phyloP scores from a whole-genome alignment of 2,329 filamentous ascomycete species.

The Diplodia mutila region DNA sequence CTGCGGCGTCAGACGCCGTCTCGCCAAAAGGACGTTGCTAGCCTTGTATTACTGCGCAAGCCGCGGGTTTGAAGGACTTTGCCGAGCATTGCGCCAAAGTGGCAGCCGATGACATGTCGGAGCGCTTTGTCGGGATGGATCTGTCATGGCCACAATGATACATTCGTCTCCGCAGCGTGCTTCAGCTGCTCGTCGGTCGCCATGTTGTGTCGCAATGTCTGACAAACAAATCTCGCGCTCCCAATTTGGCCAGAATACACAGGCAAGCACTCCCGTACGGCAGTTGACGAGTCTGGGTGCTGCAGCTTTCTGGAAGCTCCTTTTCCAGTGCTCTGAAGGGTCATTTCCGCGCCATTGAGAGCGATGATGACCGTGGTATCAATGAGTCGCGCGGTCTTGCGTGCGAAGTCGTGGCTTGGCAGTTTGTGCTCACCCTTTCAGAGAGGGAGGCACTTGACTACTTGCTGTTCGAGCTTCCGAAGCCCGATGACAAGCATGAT shows the following conservation, averaged over 20 bases:
- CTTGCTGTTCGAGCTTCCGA: conserved; percentile 72
- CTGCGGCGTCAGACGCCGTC: conserved; percentile 4
- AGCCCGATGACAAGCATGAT: conserved; percentile 29
- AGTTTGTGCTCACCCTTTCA: conserved; percentile 71
- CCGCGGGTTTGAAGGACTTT: not conserved
- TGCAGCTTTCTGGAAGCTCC: not conserved
- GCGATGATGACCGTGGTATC: conserved; percentile 64
- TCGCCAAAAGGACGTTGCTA: not conserved
- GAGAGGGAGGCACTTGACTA: conserved; percentile 75
- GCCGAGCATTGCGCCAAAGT: not conserved
- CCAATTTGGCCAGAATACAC: not conserved
- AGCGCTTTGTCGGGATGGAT: not conserved
- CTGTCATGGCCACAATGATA: no score
- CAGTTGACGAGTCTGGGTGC: not conserved
- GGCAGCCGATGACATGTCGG: not conserved
- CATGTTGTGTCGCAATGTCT: not conserved
- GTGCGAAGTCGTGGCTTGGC: conserved; percentile 81
- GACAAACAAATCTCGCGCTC: not conserved
- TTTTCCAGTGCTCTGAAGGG: conserved; percentile 68
- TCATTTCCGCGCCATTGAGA: conserved; percentile 69
- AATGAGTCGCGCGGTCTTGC: conserved; percentile 71
- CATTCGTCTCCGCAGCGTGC: not conserved
- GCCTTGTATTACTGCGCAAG: not conserved
- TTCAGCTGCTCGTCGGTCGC: not conserved
- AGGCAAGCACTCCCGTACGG: not conserved